Base-by-base conservation (phyloP, 164 flowering plant genomes). In the Taxillus chinensis region DNA sequence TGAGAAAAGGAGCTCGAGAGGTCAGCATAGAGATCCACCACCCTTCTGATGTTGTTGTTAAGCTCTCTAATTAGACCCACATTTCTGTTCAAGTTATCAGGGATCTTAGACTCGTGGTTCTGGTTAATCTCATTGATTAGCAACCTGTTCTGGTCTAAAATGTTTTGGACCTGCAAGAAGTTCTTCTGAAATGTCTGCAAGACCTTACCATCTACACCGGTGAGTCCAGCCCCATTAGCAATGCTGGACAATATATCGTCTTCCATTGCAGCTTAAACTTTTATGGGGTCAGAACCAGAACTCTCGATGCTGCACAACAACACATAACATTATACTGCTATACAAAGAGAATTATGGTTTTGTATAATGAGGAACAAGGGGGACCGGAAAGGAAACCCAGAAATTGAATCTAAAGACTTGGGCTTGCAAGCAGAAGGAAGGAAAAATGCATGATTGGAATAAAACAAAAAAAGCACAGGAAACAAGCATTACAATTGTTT, bases 111-210 rank as follows among this genome's bases (percentile, higher is more conserved):
- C 62, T 87, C 91, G 45, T 89, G 96, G 63, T 89, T 89, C 67
- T 87, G 93, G 68, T 86, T 89, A 45, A 90, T 90, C 75, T 90
- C 95, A 59, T 80, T 77, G 78, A 90, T 90, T 51, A 90, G 71
- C 73, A 90, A 56, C 72, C 92, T 80, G 76, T 90, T 86, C 69
- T 86, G 85, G 67, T 83, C 86, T 15, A 86, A 71, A 61, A 86
- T 77, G 72, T 80, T 72, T 45, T 88, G 86, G 5, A 86, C 90
- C 63, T 83, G 88, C 64, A 69, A 78, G 74, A 84, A 86, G 63
- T 71, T 84, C 75, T 81, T 86, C 69, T 86, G 89, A 59, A 84
- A 82, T 61, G 80, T 77, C 59, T 83, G 86, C 55, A 87, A 63
- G n/a, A 84, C 75, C 68, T 82, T 90, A 62, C 68, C 64, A 70